Evolutionary conservation across 441 rosid genomes (phyloP), one percentile per base, ranked within the genome.

Genomic region (Euphorbia schlechtendalii): DNA sequence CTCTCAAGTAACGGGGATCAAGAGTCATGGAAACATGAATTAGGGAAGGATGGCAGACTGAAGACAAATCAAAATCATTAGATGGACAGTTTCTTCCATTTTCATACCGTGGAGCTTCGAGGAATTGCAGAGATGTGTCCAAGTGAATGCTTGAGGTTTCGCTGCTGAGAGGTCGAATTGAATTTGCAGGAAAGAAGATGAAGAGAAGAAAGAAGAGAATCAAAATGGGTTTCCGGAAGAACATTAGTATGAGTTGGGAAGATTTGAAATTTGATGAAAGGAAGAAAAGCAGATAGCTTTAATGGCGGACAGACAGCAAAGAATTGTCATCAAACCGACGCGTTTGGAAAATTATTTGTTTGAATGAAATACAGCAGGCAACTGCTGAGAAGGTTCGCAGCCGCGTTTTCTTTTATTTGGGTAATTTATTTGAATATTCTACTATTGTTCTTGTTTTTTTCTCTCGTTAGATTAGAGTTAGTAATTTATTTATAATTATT

Each of bases 21-120:
- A 90, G n/a, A n/a, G 92, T 88, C 92, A 90, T 88, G 0, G 90
- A 85, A 17, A 86, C 61, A 34, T 81, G 90, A 71, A 90, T 75
- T 28, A 77, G 63, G 13, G 71, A 76, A 8, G 87, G 80, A 56
- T 85, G 76, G 40, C 85, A 81, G 17, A 63, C 65, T 58, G 69
- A 43, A 0, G 46, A 70, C 21, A 67, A 62, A 6, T n/a, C 8
- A 5, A 61, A 27, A 66, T 61, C 28, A 65, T 72, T 5, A 64
- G 64, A 56, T 25, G 81, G 71, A 67, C 97, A 87, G n/a, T 69
- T 25, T 0, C 32, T 65, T 17, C 77, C 90, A 52, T 87, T 90
- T 34, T 70, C 76, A 69, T 83, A 83, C 57, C 59, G 82, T 3
- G 89, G 92, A 10, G 89, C 97, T 46, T 87, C 90, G 59, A 51